Evolutionary conservation across 371 early-diverging fungal species (phyloP).

Genomic region (Mortierella sp.): DNA sequence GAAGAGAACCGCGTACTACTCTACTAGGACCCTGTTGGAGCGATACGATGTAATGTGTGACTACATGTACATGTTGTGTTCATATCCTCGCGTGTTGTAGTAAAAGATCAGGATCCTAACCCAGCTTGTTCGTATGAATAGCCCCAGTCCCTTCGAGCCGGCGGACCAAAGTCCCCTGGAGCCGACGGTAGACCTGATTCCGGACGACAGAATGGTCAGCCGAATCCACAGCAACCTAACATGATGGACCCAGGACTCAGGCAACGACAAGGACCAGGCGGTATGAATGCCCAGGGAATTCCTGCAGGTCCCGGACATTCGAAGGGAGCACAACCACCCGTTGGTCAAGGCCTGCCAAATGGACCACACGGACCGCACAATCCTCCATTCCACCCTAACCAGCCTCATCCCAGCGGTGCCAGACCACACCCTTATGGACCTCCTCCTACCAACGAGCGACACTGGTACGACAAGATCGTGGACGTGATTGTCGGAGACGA

Average conservation of each 20-base stretch:
- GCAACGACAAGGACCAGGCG: constrained; percentile 43
- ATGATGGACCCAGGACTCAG: constrained; percentile 51
- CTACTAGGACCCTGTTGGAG: constrained; percentile 91
- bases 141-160: constrained; percentile 32
- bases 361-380: constrained; percentile 20
- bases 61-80: too few species aligned
- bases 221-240: constrained; percentile 22
- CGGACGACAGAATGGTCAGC: constrained; percentile 36
- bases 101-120: not conserved
- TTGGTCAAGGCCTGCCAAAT: constrained; percentile 9
- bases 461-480: constrained; percentile 88
- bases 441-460: constrained; percentile 31
- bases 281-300: constrained; percentile 27
- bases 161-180: constrained; percentile 17
- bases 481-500: constrained; percentile 90
- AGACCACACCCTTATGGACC: constrained; percentile 12
- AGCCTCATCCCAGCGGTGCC: constrained; percentile 14
- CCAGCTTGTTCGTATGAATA: not conserved
- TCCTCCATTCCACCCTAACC: constrained; percentile 10
- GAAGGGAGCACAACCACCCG: constrained; percentile 27
- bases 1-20: constrained; percentile 75
- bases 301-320: constrained; percentile 30
- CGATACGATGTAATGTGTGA: constrained; percentile 73
- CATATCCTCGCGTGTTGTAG: too few species aligned
- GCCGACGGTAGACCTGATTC: constrained; percentile 25